Evolutionary conservation across 768 basidiomycete species (phyloP).

Genomic region (Exidia glandulosa): DNA sequence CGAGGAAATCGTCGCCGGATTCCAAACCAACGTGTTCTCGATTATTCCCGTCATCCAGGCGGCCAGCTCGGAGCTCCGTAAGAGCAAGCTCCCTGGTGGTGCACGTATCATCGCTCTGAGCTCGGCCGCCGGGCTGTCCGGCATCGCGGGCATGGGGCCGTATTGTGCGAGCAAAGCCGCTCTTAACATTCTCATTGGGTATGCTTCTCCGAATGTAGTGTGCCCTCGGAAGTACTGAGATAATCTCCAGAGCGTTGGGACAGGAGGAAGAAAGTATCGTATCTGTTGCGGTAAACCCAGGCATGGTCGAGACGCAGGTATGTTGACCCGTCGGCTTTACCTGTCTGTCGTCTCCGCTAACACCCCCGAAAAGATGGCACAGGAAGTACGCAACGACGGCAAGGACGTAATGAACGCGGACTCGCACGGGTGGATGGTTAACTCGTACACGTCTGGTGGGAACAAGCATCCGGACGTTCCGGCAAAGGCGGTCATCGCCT

Average conservation of each 20-base stretch:
- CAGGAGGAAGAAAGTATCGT: constrained; percentile 71
- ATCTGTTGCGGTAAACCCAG: constrained; percentile 73
- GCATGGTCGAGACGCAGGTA: constrained; percentile 76
- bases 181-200: constrained; percentile 78
- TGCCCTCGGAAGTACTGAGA: background rate
- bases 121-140: constrained; percentile 71
- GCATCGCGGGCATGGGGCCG: constrained; percentile 61
- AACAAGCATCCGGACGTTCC: constrained; percentile 65
- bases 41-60: constrained; percentile 58
- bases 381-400: constrained; percentile 37
- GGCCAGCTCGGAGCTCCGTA: constrained; percentile 57
- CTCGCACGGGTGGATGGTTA: constrained; percentile 48
- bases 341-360: background rate
- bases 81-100: constrained; percentile 30
- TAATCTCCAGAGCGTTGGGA: constrained; percentile 54
- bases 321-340: constrained; percentile 14
- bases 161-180: constrained; percentile 83
- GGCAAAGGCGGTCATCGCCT: constrained; percentile 67
- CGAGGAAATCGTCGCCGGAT: constrained; percentile 55
- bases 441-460: constrained; percentile 47
- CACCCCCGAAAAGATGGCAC: constrained; percentile 52
- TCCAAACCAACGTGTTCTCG: constrained; percentile 85
- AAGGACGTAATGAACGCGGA: constrained; percentile 39
- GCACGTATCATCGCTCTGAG: constrained; percentile 74
- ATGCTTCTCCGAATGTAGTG: constrained; percentile 2